phyloP scores from a whole-genome alignment of 2,329 filamentous ascomycete genomes.

The Pseudocercospora fuligena region DNA sequence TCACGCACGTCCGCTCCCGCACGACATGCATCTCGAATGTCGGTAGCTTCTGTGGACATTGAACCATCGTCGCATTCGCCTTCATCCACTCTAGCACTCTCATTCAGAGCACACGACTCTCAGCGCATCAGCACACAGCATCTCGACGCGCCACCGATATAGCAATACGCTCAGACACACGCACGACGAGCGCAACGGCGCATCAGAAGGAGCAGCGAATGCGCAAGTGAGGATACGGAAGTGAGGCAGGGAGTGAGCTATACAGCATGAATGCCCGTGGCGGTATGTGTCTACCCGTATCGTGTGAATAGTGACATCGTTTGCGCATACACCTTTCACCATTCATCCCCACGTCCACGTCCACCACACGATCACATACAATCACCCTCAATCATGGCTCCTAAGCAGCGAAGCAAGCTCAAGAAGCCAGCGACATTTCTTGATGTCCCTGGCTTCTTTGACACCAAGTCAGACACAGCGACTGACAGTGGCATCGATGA shows the following conservation, averaged over 20 bases:
- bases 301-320: not conserved
- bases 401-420: not conserved
- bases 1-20: not conserved
- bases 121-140: too few species aligned
- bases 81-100: not conserved
- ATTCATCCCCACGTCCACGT: too few species aligned
- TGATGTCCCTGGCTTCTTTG: slow-evolving; percentile 5
- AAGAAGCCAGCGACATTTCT: slow-evolving; percentile 2
- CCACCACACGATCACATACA: not conserved
- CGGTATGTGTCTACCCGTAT: slow-evolving; percentile 14
- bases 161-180: not conserved
- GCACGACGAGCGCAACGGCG: not conserved
- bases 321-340: not conserved
- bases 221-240: slow-evolving; percentile 1
- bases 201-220: not conserved
- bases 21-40: slow-evolving; percentile 1
- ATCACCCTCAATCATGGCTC: slow-evolving; percentile 1
- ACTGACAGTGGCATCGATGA: slow-evolving; percentile 29
- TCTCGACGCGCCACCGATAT: not conserved
- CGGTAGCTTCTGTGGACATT: not conserved
- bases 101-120: not conserved
- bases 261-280: slow-evolving; percentile 19
- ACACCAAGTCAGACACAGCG: not conserved
- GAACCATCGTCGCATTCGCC: not conserved
- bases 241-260: slow-evolving; percentile 2